Evolutionary conservation across 257 asterid species (phyloP).

Genomic region (Striga asiatica): DNA sequence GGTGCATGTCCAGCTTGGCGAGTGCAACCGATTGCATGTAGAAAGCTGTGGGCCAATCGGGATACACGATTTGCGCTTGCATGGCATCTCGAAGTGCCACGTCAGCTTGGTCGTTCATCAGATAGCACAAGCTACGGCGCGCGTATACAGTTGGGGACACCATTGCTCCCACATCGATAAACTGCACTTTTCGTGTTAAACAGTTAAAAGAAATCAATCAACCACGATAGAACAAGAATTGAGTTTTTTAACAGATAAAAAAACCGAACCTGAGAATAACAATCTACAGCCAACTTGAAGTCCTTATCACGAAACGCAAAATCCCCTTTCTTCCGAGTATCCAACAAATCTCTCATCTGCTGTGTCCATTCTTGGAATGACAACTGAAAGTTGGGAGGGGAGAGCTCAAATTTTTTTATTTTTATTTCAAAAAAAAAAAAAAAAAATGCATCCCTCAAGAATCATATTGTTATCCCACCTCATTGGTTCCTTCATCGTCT

Average conservation of each 20-base stretch:
- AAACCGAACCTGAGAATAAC: constrained; percentile 58
- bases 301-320: constrained; percentile 78
- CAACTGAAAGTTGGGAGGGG: constrained; percentile 20
- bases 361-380: constrained; percentile 67
- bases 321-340: constrained; percentile 81
- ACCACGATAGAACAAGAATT: too few species aligned
- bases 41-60: constrained; percentile 85
- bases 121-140: constrained; percentile 75
- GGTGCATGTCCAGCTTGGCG: constrained; percentile 79
- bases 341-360: constrained; percentile 77
- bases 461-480: constrained; percentile 18
- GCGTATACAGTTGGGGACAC: constrained; percentile 83
- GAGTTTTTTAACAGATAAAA: neutral
- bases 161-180: constrained; percentile 78
- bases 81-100: constrained; percentile 82
- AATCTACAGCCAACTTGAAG: constrained; percentile 58
- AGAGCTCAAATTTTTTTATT: too few species aligned
- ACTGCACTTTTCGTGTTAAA: constrained; percentile 26
- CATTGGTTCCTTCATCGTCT: constrained; percentile 46
- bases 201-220: neutral
- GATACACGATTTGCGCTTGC: constrained; percentile 80
- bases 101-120: constrained; percentile 81
- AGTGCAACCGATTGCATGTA: constrained; percentile 91
- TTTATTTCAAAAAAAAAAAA: neutral
- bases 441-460: neutral